Percentiles rank a stretch among this genome's conserved stretches.
These are phyloP conservation scores for Meira nashicola DNA, from an alignment of 1,284 basidiomycete species.

Conservation along the genomic window DNA sequence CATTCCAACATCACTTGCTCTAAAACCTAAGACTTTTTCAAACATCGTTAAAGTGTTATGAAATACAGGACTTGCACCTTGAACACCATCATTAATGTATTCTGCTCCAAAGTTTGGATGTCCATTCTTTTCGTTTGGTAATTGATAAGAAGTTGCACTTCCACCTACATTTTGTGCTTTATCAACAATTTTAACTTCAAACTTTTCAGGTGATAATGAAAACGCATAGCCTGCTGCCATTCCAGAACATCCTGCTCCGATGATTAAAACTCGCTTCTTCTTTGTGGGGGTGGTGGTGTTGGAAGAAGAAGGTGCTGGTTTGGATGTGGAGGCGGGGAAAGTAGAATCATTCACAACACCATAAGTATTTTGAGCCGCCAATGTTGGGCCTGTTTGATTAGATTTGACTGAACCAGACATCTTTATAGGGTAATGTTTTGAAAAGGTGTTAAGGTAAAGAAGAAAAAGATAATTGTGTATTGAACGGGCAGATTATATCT, in stretches of 20 bases:
- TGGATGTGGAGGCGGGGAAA: no score
- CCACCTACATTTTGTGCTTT: constrained; percentile 38
- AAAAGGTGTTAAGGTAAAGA: no score
- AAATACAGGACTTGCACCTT: constrained; percentile 42
- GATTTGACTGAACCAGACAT: no score
- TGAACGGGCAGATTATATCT: no score
- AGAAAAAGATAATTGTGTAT: no score
- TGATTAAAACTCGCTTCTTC: constrained; percentile 44
- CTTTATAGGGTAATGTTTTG: no score
- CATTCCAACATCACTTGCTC: constrained; percentile 38
- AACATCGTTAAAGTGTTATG: constrained; percentile 47
- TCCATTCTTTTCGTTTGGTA: constrained; percentile 20
- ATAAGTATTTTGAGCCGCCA: no score
- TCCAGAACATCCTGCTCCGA: constrained; percentile 37
- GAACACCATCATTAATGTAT: constrained; percentile 48
- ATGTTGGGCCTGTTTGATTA: no score
- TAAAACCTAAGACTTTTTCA: constrained; percentile 37
- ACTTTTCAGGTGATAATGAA: constrained; percentile 32
- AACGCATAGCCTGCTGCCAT: constrained; percentile 41
- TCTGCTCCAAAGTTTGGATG: constrained; percentile 31
- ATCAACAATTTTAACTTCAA: constrained; percentile 43
- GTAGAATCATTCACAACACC: no score
- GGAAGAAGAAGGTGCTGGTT: no score
- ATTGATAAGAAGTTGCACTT: constrained; percentile 42
- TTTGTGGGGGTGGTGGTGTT: background rate